Conservation (phyloP, 1,139 yeast genomes). For the Suhomyces coccinellae region DNA sequence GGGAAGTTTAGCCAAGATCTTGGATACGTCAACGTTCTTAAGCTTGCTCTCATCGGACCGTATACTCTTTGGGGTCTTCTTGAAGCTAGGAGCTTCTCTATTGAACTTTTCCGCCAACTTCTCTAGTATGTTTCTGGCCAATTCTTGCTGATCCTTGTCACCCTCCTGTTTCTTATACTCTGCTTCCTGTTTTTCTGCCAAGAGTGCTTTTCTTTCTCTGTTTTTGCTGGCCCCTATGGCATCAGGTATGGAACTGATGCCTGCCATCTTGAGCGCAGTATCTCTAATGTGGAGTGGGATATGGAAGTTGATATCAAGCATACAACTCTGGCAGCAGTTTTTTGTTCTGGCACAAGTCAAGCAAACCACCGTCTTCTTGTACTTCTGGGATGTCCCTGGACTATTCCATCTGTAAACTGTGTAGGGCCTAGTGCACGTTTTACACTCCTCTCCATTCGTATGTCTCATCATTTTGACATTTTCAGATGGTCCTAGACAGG, state of each 20-base stretch:
- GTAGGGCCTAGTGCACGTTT: constrained; percentile 81
- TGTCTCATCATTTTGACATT: constrained; percentile 73
- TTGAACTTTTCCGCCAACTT: constrained; percentile 43
- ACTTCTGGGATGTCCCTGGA: constrained; percentile 30
- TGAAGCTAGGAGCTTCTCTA: constrained; percentile 13
- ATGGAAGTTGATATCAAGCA: constrained; percentile 77
- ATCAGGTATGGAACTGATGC: constrained; percentile 27
- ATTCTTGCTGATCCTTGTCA: constrained; percentile 22
- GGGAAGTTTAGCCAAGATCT: constrained; percentile 56
- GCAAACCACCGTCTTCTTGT: constrained; percentile 64
- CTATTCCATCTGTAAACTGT: constrained; percentile 75
- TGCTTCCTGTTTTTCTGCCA: constrained; percentile 39
- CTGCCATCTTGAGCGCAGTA: constrained; percentile 76
- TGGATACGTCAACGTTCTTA: constrained; percentile 46
- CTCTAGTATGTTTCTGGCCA: constrained; percentile 35
- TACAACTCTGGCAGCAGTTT: constrained; percentile 86
- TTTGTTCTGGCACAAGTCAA: constrained; percentile 73
- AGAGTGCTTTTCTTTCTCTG: constrained; percentile 45
- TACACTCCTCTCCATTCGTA: constrained; percentile 72
- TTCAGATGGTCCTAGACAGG: constrained; percentile 67
- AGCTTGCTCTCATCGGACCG: constrained; percentile 20
- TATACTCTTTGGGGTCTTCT: constrained; percentile 8
- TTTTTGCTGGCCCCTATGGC: constrained; percentile 22
- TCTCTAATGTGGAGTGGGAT: constrained; percentile 79
- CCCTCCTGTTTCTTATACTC: constrained; percentile 21